These are phyloP conservation scores for Phylloporus scabripes DNA, from an alignment of 768 basidiomycete species.

Conservation along the genomic window DNA sequence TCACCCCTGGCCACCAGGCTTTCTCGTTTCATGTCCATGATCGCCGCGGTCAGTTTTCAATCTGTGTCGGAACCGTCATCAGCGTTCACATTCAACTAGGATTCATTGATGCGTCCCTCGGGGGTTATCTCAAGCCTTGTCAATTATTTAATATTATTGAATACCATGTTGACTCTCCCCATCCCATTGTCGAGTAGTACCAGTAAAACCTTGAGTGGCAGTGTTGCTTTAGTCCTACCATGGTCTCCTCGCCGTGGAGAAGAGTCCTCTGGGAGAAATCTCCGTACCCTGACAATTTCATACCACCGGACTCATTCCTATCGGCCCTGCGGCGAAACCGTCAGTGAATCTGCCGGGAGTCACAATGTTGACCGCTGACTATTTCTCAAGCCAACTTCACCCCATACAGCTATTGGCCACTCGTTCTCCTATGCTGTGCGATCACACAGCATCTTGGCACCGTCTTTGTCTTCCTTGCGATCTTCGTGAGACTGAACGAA, in stretches of 20 bases:
- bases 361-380: conserved; percentile 10
- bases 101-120: conserved; percentile 29
- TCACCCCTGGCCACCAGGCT: conserved; percentile 29
- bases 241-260: conserved; percentile 46
- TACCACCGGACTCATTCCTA: conserved; percentile 68
- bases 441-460: conserved; percentile 82
- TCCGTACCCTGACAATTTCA: conserved; percentile 79
- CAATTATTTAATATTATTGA: conserved; percentile 28
- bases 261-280: conserved; percentile 77
- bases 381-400: conserved; percentile 62
- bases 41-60: conserved; percentile 28
- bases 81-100: conserved; percentile 18
- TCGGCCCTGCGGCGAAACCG: conserved; percentile 74
- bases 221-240: background rate
- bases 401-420: conserved; percentile 69
- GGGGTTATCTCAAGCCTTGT: conserved; percentile 19
- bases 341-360: conserved; percentile 35
- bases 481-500: conserved; percentile 70
- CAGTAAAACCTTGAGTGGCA: background rate
- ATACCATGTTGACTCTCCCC: conserved; percentile 16
- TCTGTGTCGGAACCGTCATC: conserved; percentile 30
- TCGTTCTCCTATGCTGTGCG: conserved; percentile 64
- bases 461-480: conserved; percentile 74
- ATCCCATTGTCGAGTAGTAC: background rate
- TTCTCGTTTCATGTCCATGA: conserved; percentile 31